Evolutionary conservation across 371 early-diverging fungal genomes (phyloP), one percentile per base, ranked within the genome.

Genomic region (Mucor saturninus): DNA sequence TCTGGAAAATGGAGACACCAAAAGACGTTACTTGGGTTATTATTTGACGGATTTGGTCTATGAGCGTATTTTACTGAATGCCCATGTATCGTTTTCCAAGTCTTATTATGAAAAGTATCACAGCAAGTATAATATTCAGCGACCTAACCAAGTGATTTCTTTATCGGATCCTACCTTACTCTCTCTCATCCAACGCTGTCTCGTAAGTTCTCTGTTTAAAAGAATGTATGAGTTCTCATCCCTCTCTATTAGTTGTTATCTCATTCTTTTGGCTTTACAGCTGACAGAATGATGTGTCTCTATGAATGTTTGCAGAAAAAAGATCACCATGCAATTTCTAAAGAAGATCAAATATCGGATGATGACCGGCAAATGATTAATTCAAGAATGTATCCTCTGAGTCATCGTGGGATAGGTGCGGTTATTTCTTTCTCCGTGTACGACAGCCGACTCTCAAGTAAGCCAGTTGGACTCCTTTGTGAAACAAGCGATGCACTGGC

Each of bases 301-400:
- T 31, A 49, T 32, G 48, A 26, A 4, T 48, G 30, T 8, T 13
- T 67, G 0, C 28, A 57, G 4, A 15, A 31, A 13, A 53, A 48
- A 4, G 30, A 59, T 38, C 50, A 39, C 5, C 4, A 35, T 15
- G 28, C 8, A 8, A 30, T 42, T 5, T 62, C 63, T 2, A 2
- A 7, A 67, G 67, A 67, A 26, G 54, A 67, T n/a, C 30, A 26
- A 48, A 2, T 39, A 1, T 40, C 11, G 1, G 55, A 64, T 1
- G 57, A 64, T 43, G 71, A 71, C n/a, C 39, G 52, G n/a, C 67
- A 71, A 53, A 64, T 60, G 59, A 67, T 71, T 2, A 67, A 71
- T 29, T 26, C 56, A 4, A 63, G 38, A 51, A 13, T 60, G 4
- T 71, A 67, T 50, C 64, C 67, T 4, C 8, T 71, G 13, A 49